Percentiles rank a stretch among this genome's conserved stretches.
phyloP scores from a whole-genome alignment of 306 rosid genomes.

The Herpetospermum pedunculosum region DNA sequence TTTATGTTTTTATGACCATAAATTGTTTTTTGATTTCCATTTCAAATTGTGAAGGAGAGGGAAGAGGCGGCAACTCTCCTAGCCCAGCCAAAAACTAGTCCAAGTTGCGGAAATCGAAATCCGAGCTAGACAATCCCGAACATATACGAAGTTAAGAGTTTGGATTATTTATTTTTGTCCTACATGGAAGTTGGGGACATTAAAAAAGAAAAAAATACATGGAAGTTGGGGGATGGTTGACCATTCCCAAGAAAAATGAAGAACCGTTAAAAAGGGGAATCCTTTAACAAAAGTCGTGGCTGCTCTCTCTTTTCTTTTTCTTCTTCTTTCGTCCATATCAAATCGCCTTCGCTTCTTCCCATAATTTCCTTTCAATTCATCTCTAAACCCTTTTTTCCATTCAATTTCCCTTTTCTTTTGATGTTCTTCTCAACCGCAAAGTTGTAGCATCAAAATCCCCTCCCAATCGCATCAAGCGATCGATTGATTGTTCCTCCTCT shows the following conservation, averaged over 20 bases:
- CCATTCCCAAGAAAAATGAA: not conserved
- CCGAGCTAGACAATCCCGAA: too few species aligned
- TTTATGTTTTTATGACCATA: too few species aligned
- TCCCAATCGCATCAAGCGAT: not conserved
- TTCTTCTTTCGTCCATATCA: not conserved
- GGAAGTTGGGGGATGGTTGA: not conserved
- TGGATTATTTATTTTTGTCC: not conserved
- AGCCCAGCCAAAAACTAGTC: too few species aligned
- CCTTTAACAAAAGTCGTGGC: not conserved
- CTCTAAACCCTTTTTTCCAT: not conserved
- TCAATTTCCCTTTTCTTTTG: not conserved
- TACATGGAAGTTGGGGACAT: not conserved
- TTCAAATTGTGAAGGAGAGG: too few species aligned
- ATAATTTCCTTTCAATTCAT: not conserved
- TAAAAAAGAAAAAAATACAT: too few species aligned
- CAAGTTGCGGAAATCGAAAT: too few species aligned
- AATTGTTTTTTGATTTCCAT: too few species aligned
- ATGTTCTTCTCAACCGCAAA: not conserved
- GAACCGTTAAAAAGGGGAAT: not conserved
- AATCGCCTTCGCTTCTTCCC: not conserved
- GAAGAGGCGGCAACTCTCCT: too few species aligned
- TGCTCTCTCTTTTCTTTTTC: not conserved
- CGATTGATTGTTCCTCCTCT: conserved; percentile 5
- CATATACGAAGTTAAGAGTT: not conserved
- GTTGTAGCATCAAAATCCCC: not conserved